Base-by-base conservation (phyloP, 208 protist genomes). In the Acanthamoeba healyi region DNA sequence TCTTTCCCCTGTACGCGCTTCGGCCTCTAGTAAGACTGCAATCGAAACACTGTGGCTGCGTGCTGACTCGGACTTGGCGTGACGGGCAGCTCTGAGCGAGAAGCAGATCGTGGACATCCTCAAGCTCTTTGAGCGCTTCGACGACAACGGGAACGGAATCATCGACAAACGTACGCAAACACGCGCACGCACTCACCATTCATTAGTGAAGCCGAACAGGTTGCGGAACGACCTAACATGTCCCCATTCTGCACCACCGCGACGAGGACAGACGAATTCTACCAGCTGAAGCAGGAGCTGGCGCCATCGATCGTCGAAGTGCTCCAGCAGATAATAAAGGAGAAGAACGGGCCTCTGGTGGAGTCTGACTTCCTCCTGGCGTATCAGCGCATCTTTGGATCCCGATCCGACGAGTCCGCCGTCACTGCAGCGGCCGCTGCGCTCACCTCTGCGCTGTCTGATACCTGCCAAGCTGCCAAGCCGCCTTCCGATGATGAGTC, bases 201-300 rank as follows among this genome's bases (percentile, higher is more conserved):
- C 14, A 1, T 51, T 5, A 15, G 10, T 84, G 0, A 0, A 9
- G 7, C 26, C 9, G 29, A 0, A 51, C 46, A 51, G 17, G 2
- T 51, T 6, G 10, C 46, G 0, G 14, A 49, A 49, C 12, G 4
- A 12, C 12, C 12, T 49, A 49, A 49, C 46, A 51, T n/a, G n/a
- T n/a, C n/a, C n/a, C n/a, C n/a, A n/a, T n/a, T n/a, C n/a, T n/a
- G n/a, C n/a, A n/a, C n/a, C n/a, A n/a, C n/a, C n/a, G n/a, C n/a
- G n/a, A n/a, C n/a, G n/a, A n/a, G n/a, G n/a, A n/a, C 58, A 91
- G 84, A 91, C 9, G 84, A 91, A 29, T 91, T 91, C 56, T 91
- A 91, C 44, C 84, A 91, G 84, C 84, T 91, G n/a, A 91, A 91
- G 58, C 32, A 42, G 26, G 54, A 91, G 42, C 58, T 91, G 38